Evolutionary conservation across 495 filamentous ascomycete species (phyloP).

Genomic region (Tuber melanosporum): DNA sequence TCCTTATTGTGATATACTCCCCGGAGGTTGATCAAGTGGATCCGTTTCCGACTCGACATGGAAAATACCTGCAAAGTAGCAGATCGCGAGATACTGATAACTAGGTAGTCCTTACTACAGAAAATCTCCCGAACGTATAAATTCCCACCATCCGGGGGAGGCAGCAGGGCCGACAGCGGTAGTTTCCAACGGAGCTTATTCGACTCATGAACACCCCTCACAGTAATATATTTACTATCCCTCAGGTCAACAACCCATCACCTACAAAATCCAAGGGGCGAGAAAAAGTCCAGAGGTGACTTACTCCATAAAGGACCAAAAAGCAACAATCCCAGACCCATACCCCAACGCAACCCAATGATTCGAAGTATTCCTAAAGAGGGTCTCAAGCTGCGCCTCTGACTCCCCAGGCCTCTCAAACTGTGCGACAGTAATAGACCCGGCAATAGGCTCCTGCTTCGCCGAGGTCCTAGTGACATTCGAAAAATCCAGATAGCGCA

Average conservation of each 20-base stretch:
- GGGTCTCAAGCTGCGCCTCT: conserved; percentile 14
- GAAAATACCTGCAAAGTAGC: conserved; percentile 25
- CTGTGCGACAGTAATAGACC: conserved; percentile 15
- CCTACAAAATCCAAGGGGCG: not conserved
- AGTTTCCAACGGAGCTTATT: conserved; percentile 4
- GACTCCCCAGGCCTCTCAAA: conserved; percentile 26
- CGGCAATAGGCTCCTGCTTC: conserved; percentile 5
- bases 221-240: conserved; percentile 15
- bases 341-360: conserved; percentile 26
- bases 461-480: conserved; percentile 6
- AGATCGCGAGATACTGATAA: conserved; percentile 23
- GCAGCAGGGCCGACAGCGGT: conserved; percentile 8
- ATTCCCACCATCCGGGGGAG: conserved; percentile 6
- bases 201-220: conserved; percentile 16
- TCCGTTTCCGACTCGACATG: conserved; percentile 6
- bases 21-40: conserved; percentile 21
- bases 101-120: conserved; percentile 29
- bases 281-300: not conserved
- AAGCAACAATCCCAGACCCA: conserved; percentile 20
- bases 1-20: not conserved
- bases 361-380: conserved; percentile 14
- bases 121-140: conserved; percentile 21
- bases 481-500: conserved; percentile 23
- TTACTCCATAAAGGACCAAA: conserved; percentile 26
- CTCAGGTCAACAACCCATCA: conserved; percentile 5